These are phyloP conservation scores for Linnemannia elongata DNA, from an alignment of 192 early-diverging fungal genomes.

Conservation along the genomic window DNA sequence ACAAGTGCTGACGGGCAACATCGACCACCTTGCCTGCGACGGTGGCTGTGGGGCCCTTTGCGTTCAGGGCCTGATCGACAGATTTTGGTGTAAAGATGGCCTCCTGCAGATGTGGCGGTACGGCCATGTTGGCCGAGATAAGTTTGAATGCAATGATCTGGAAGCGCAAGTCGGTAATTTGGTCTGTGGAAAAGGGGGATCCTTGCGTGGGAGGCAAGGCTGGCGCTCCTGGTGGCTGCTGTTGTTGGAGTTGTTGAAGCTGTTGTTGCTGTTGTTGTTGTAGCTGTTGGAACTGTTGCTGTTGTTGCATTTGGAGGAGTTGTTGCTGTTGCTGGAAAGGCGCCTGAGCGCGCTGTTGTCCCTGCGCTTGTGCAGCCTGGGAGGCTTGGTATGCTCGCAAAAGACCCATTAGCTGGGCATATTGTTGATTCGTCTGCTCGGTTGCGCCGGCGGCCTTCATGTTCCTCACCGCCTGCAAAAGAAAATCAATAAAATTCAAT, in stretches of 20 bases:
- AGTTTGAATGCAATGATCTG: conserved; percentile 92
- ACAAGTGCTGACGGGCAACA: conserved; percentile 61
- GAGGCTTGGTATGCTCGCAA: conserved; percentile 64
- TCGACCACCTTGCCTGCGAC: conserved; percentile 68
- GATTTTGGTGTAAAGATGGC: conserved; percentile 72
- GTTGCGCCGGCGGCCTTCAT: conserved; percentile 78
- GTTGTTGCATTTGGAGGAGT: conserved; percentile 61
- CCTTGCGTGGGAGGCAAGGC: conserved; percentile 22
- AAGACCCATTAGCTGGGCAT: conserved; percentile 74
- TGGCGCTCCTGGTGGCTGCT: conserved; percentile 42
- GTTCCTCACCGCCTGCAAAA: conserved; percentile 38
- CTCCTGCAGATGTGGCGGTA: conserved; percentile 80
- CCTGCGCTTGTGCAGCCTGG: conserved; percentile 45
- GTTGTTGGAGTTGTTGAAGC: conserved; percentile 53
- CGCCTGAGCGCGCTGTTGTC: conserved; percentile 33
- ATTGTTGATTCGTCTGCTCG: conserved; percentile 83
- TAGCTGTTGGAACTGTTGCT: conserved; percentile 59
- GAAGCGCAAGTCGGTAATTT: conserved; percentile 77
- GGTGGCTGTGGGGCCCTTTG: conserved; percentile 60
- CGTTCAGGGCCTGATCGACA: conserved; percentile 58
- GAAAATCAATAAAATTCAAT: neutral
- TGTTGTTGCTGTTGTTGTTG: conserved; percentile 58
- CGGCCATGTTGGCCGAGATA: conserved; percentile 81
- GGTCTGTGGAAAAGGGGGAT: conserved; percentile 68
- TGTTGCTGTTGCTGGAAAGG: conserved; percentile 55